Evolutionary conservation across 148 eudicot genomes (phyloP).

Genomic region (Rhododendron ovatum): DNA sequence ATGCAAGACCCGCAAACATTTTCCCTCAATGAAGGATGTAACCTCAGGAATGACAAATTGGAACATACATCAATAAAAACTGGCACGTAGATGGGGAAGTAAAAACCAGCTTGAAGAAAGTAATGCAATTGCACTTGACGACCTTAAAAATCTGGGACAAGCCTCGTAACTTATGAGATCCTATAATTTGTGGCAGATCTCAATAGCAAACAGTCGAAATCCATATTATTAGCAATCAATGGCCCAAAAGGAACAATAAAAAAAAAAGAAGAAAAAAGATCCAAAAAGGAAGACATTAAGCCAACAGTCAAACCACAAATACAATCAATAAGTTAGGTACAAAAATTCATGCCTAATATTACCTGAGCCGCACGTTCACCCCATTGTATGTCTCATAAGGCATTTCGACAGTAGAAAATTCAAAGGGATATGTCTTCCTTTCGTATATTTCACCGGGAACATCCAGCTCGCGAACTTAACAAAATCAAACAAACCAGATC

Average conservation of each 20-base stretch:
- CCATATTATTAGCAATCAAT: too few species aligned
- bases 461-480: conserved; percentile 93
- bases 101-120: not conserved
- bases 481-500: not conserved
- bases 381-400: conserved; percentile 94
- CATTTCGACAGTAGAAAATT: conserved; percentile 98
- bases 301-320: not conserved
- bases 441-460: conserved; percentile 96
- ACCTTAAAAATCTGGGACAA: not conserved
- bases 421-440: conserved; percentile 82
- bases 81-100: not conserved
- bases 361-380: conserved; percentile 90
- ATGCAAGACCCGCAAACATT: not conserved
- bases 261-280: too few species aligned
- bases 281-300: not conserved
- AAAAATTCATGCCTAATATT: conserved; percentile 1
- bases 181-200: not conserved
- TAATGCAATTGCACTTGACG: not conserved
- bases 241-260: not conserved
- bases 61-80: not conserved
- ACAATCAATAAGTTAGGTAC: not conserved
- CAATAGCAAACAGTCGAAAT: not conserved
- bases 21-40: not conserved
- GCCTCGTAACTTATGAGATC: not conserved
- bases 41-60: not conserved